Evolutionary conservation across 129 eudicot genomes (phyloP).

Genomic region (Saussurea involucrata): DNA sequence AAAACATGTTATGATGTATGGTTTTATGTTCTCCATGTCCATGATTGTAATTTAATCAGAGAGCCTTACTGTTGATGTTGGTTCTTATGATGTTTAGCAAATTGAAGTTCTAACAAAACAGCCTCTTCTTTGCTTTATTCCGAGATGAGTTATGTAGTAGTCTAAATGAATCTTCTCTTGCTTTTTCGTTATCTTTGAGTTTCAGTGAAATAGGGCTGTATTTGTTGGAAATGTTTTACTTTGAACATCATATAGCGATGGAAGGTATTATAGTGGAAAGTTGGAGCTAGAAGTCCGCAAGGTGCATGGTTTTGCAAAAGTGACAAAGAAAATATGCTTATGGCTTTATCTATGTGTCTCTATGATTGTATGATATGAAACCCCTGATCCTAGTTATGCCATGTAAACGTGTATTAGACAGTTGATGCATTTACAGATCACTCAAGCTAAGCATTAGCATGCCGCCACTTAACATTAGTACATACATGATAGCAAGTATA

Average conservation of each 20-base stretch:
- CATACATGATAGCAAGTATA: background rate
- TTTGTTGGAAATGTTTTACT: background rate
- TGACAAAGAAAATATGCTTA: background rate
- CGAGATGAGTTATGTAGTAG: background rate
- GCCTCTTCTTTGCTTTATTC: background rate
- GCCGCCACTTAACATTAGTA: background rate
- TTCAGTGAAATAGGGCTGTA: background rate
- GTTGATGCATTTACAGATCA: background rate
- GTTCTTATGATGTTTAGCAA: background rate
- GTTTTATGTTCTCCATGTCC: background rate
- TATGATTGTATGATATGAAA: background rate
- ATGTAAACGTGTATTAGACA: background rate
- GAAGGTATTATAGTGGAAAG: conserved; percentile 1
- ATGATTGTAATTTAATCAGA: background rate
- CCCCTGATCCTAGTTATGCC: conserved; percentile 4
- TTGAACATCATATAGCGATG: conserved; percentile 6
- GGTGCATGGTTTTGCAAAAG: background rate
- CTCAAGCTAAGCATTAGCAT: conserved; percentile 1
- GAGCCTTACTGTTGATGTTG: background rate
- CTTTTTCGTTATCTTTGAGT: background rate
- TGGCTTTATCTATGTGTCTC: too few species aligned
- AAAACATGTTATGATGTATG: background rate
- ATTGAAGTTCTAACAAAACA: background rate
- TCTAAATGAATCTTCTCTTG: background rate
- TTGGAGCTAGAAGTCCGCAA: conserved; percentile 4